A percentile compares a stretch with the other conserved stretches of the same genome.
Conservation (phyloP, 306 rosid genomes). For the Castanopsis chinensis region DNA sequence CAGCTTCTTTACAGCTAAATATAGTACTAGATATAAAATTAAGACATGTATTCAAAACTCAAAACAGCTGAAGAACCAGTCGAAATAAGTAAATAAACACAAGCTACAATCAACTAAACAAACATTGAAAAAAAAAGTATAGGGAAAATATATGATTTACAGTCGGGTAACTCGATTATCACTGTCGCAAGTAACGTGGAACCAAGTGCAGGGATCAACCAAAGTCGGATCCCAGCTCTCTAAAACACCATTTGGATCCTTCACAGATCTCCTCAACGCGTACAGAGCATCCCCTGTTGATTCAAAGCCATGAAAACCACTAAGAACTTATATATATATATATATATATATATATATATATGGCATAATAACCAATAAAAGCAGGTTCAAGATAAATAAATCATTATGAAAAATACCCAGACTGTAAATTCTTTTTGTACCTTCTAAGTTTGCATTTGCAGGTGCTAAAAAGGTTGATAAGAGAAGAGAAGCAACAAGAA, state of each 20-base stretch:
- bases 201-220: slow-evolving; percentile 96
- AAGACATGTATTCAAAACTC: background rate
- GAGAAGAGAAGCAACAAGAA: slow-evolving; percentile 32
- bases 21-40: background rate
- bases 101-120: background rate
- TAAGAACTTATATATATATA: background rate
- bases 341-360: too few relatives aligned
- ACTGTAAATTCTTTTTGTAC: slow-evolving; percentile 26
- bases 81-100: background rate
- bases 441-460: slow-evolving; percentile 65
- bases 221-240: slow-evolving; percentile 89
- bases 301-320: background rate
- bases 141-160: slow-evolving; percentile 30
- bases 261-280: slow-evolving; percentile 67
- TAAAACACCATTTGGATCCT: slow-evolving; percentile 66
- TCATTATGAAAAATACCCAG: background rate
- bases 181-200: slow-evolving; percentile 76
- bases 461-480: slow-evolving; percentile 26
- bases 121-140: background rate
- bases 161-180: slow-evolving; percentile 63
- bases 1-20: background rate
- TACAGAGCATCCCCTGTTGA: slow-evolving; percentile 78
- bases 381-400: background rate
- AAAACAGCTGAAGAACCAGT: background rate
- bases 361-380: background rate